phyloP scores from a whole-genome alignment of 768 basidiomycete genomes.

The Mycena haematopus region DNA sequence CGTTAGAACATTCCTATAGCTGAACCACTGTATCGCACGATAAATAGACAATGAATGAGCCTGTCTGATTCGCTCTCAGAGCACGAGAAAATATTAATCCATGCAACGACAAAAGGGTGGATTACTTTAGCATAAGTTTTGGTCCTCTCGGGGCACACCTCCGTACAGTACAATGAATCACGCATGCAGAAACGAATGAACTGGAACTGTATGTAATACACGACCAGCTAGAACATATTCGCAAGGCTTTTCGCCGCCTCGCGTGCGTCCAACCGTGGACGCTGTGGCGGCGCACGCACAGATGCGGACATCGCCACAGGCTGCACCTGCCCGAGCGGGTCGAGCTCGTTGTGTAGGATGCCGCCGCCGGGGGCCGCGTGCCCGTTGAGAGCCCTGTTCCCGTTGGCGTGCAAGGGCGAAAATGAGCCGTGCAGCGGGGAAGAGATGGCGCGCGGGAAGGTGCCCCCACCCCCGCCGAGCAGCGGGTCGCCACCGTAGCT shows the following conservation, averaged over 20 bases:
- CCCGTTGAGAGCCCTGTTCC: conserved; percentile 21
- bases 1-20: conserved; percentile 8
- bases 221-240: conserved; percentile 71
- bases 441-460: conserved; percentile 35
- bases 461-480: conserved; percentile 33
- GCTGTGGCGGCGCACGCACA: conserved; percentile 72
- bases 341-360: conserved; percentile 45
- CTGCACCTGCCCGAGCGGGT: conserved; percentile 68
- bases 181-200: background rate
- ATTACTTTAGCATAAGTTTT: conserved; percentile 21
- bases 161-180: conserved; percentile 10
- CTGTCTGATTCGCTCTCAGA: background rate
- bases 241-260: conserved; percentile 90
- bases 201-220: conserved; percentile 1
- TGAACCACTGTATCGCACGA: background rate
- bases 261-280: conserved; percentile 81
- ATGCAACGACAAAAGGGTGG: background rate
- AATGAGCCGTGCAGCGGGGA: conserved; percentile 40
- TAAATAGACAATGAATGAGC: conserved; percentile 6
- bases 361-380: conserved; percentile 30
- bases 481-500: conserved; percentile 42
- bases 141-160: conserved; percentile 7
- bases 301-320: conserved; percentile 75
- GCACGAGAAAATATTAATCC: conserved; percentile 19
- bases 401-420: conserved; percentile 25